Evolutionary conservation across 2,329 filamentous ascomycete genomes (phyloP).

Genomic region (Talaromyces sp.): DNA sequence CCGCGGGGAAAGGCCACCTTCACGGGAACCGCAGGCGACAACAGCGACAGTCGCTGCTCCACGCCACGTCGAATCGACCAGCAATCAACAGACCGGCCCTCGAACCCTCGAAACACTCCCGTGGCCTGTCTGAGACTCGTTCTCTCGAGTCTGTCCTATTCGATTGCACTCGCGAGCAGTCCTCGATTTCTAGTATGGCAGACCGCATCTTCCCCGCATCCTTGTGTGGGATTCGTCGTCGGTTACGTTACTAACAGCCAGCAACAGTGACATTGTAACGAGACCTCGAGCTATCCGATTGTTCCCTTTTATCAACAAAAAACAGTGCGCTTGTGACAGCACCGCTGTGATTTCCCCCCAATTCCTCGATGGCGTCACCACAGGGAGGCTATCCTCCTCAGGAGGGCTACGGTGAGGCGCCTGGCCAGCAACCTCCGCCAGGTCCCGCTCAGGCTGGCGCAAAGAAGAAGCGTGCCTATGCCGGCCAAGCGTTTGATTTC

Average conservation of each 20-base stretch:
- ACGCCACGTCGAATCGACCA: conserved; percentile 14
- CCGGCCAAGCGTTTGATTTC: conserved; percentile 90
- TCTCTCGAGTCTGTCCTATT: background rate
- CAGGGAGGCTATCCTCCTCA: conserved; percentile 49
- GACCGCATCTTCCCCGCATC: conserved; percentile 11
- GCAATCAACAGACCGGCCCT: conserved; percentile 3
- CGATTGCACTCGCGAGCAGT: background rate
- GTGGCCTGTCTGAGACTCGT: conserved; percentile 10
- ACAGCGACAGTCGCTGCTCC: conserved; percentile 12
- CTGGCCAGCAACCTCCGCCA: conserved; percentile 25
- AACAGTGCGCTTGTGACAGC: background rate
- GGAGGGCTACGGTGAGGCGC: conserved; percentile 45
- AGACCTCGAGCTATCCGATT: conserved; percentile 10
- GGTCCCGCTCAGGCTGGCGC: conserved; percentile 31
- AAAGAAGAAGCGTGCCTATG: conserved; percentile 87
- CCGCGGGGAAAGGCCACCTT: conserved; percentile 33
- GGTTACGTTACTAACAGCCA: conserved; percentile 19
- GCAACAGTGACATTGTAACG: conserved; percentile 19
- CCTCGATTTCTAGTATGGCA: conserved; percentile 16
- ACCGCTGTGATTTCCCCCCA: background rate
- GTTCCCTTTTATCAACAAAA: background rate
- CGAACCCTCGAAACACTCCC: conserved; percentile 3
- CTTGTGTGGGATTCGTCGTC: conserved; percentile 9
- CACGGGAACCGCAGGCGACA: conserved; percentile 9
- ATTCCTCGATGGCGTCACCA: conserved; percentile 43